Percentiles rank a stretch among this genome's conserved stretches.
Evolutionary conservation across 2,329 filamentous ascomycete species (phyloP).

Genomic region (Teratosphaeria epicoccoides): DNA sequence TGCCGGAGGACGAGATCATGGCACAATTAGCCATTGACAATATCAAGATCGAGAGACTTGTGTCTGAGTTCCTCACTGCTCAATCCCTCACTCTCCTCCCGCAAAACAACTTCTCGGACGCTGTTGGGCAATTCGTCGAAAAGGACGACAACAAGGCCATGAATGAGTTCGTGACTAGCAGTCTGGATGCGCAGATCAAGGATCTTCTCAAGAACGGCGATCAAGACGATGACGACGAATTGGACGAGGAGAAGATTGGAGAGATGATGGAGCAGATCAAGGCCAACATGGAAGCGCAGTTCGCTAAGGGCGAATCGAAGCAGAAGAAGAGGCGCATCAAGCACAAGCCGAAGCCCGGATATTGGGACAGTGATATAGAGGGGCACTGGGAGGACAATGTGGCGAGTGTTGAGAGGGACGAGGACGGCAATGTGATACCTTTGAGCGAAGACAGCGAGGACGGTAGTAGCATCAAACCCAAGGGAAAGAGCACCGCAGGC

Average conservation of each 20-base stretch:
- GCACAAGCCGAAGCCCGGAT: conserved; percentile 57
- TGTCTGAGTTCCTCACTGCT: conserved; percentile 74
- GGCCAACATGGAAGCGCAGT: conserved; percentile 58
- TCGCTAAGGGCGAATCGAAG: conserved; percentile 53
- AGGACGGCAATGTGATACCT: conserved; percentile 26
- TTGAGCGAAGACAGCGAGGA: conserved; percentile 30
- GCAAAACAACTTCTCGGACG: conserved; percentile 84
- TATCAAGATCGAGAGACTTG: conserved; percentile 79
- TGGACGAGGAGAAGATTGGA: conserved; percentile 65
- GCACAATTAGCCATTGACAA: conserved; percentile 54
- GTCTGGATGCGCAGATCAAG: conserved; percentile 33
- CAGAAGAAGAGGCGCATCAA: conserved; percentile 34
- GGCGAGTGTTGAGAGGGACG: conserved; percentile 48
- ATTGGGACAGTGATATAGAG: conserved; percentile 84
- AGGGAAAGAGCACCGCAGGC: conserved; percentile 32
- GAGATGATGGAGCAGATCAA: conserved; percentile 46
- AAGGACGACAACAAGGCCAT: conserved; percentile 93
- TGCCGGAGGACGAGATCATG: conserved; percentile 55
- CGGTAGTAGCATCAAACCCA: conserved; percentile 25
- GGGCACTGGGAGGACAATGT: conserved; percentile 77
- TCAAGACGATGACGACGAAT: conserved; percentile 53
- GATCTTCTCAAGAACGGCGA: conserved; percentile 43
- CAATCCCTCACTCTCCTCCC: conserved; percentile 89
- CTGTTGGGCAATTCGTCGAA: conserved; percentile 82
- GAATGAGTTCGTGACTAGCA: conserved; percentile 39